Conservation (phyloP, 805 yeast genomes). For the Pichia gijzeniarum region DNA sequence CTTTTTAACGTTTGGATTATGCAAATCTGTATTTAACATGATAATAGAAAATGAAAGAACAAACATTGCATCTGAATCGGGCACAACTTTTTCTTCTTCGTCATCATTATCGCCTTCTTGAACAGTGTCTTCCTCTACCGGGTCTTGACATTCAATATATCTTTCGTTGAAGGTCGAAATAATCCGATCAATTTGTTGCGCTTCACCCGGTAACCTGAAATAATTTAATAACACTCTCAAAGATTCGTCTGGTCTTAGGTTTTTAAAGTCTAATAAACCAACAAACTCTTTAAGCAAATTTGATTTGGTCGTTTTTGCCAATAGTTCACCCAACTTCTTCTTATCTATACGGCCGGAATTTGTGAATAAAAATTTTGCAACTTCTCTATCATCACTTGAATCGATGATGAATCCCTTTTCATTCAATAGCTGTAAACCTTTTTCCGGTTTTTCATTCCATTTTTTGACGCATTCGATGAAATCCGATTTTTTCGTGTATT, state of each 20-base stretch:
- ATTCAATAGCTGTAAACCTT: slow-evolving; percentile 62
- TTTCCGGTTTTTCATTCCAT: slow-evolving; percentile 74
- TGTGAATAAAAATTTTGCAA: slow-evolving; percentile 71
- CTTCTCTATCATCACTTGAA: slow-evolving; percentile 44
- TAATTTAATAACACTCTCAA: slow-evolving; percentile 72
- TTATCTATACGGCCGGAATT: slow-evolving; percentile 82
- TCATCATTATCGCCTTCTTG: slow-evolving; percentile 22
- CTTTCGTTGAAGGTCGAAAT: slow-evolving; percentile 81
- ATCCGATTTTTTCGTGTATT: slow-evolving; percentile 56
- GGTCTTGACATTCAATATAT: slow-evolving; percentile 58
- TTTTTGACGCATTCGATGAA: slow-evolving; percentile 68
- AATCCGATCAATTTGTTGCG: slow-evolving; percentile 91
- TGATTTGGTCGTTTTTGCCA: slow-evolving; percentile 69
- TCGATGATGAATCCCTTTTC: slow-evolving; percentile 56
- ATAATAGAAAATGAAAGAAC: slow-evolving; percentile 87
- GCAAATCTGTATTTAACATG: slow-evolving; percentile 89
- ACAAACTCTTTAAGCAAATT: slow-evolving; percentile 60
- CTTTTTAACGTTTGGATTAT: slow-evolving; percentile 85
- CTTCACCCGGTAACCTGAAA: slow-evolving; percentile 94
- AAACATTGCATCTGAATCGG: slow-evolving; percentile 82
- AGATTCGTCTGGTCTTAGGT: slow-evolving; percentile 88
- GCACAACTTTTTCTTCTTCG: slow-evolving; percentile 46
- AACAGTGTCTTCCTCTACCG: slow-evolving; percentile 18
- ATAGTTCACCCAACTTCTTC: slow-evolving; percentile 75
- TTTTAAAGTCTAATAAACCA: slow-evolving; percentile 63